phyloP scores from a whole-genome alignment of 441 rosid species.

The Euphorbia schlechtendalii region DNA sequence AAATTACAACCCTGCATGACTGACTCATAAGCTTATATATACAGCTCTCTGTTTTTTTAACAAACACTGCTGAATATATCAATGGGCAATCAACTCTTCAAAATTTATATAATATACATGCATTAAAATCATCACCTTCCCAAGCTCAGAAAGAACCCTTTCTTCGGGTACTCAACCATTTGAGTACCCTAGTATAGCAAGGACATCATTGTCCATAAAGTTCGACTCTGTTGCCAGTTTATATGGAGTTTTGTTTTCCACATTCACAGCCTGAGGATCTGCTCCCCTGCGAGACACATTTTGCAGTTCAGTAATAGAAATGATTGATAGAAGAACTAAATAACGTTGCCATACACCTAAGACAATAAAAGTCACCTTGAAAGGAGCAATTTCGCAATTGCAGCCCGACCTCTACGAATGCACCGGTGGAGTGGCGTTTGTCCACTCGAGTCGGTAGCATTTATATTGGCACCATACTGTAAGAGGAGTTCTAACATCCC shows the following conservation, averaged over 20 bases:
- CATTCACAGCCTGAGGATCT: conserved; percentile 51
- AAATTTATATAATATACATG: conserved; percentile 22
- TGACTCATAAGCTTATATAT: conserved; percentile 16
- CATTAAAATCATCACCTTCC: conserved; percentile 21
- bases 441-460: conserved; percentile 69
- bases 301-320: too few species aligned
- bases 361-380: conserved; percentile 47
- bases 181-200: conserved; percentile 57
- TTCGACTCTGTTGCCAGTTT: conserved; percentile 58
- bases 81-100: conserved; percentile 25
- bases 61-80: conserved; percentile 21
- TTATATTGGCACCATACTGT: conserved; percentile 89
- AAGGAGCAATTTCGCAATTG: conserved; percentile 72
- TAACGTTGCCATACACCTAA: too few species aligned
- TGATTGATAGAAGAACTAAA: too few species aligned
- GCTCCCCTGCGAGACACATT: conserved; percentile 73
- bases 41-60: conserved; percentile 26
- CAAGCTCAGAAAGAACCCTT: conserved; percentile 14
- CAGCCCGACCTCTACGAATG: conserved; percentile 54
- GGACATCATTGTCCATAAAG: conserved; percentile 57
- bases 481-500: conserved; percentile 98
- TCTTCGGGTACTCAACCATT: conserved; percentile 31
- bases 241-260: conserved; percentile 64
- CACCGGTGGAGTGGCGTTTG: conserved; percentile 78
- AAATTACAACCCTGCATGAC: conserved; percentile 21